These are phyloP conservation scores for Cylindrodendrum hubeiense DNA, from an alignment of 2,329 filamentous ascomycete genomes.

Conservation along the genomic window DNA sequence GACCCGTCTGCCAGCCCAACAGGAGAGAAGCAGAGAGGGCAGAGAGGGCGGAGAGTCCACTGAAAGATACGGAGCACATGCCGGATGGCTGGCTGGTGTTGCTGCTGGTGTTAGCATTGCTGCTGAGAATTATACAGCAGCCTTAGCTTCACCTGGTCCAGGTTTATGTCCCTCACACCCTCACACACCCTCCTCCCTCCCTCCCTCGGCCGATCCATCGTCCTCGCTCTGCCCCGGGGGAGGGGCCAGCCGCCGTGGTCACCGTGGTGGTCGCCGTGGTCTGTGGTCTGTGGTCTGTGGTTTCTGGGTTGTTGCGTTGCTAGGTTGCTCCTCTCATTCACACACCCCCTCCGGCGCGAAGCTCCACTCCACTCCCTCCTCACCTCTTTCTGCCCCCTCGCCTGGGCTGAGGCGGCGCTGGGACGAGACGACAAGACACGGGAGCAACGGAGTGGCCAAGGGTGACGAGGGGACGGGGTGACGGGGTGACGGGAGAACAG, in stretches of 20 bases:
- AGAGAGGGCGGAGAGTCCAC: background rate
- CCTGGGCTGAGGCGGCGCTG: constrained; percentile 1
- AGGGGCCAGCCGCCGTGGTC: background rate
- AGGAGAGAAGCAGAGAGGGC: no score
- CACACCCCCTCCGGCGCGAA: background rate
- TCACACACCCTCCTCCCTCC: background rate
- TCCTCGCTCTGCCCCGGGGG: constrained; percentile 4
- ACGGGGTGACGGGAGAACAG: constrained; percentile 25
- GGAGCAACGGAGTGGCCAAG: background rate
- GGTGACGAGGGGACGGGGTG: constrained; percentile 36
- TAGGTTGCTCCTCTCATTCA: background rate
- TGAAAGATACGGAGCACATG: background rate
- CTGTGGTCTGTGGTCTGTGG: background rate
- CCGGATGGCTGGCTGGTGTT: background rate
- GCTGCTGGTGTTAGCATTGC: background rate
- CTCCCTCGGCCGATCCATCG: constrained; percentile 6
- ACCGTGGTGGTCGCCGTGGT: constrained; percentile 3
- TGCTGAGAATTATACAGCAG: background rate
- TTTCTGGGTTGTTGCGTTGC: background rate
- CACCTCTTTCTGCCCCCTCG: constrained; percentile 13
- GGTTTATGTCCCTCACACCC: constrained; percentile 24
- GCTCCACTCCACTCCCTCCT: constrained; percentile 14
- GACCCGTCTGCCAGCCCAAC: no score
- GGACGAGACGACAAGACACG: background rate
- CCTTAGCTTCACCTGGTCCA: background rate